Evolutionary conservation across 352 stramenopile genomes (phyloP).

Genomic region (Blastocystis sp.): DNA sequence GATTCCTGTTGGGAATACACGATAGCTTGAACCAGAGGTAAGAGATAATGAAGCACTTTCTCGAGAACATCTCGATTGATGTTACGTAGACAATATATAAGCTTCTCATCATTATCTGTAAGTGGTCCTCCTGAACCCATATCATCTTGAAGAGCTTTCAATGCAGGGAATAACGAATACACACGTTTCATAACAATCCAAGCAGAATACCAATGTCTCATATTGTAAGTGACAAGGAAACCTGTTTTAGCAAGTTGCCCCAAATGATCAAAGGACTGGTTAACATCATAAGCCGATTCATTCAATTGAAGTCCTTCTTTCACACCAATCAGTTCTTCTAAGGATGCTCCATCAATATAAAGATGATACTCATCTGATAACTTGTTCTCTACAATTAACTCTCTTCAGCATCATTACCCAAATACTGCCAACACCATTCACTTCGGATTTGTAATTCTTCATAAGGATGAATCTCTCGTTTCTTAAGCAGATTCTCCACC

Average conservation of each 20-base stretch:
- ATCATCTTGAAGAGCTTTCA: not conserved
- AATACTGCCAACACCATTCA: not conserved
- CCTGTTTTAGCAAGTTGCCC: not conserved
- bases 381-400: not conserved
- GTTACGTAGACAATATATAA: not conserved
- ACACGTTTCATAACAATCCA: not conserved
- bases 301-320: not conserved
- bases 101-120: not conserved
- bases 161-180: not conserved
- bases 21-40: not conserved
- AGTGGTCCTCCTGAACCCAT: not conserved
- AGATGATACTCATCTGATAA: not conserved
- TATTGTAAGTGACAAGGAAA: not conserved
- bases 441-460: not conserved
- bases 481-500: not conserved
- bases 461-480: not conserved
- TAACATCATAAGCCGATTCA: too few species aligned
- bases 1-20: not conserved
- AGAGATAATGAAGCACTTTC: not conserved
- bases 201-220: not conserved
- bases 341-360: not conserved
- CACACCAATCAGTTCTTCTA: not conserved
- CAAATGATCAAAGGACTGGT: not conserved
- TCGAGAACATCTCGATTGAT: not conserved
- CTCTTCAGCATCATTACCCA: not conserved